Conservation (phyloP, 225 moss, liverwort and hornwort species). For the Physcomitrellopsis africana region DNA sequence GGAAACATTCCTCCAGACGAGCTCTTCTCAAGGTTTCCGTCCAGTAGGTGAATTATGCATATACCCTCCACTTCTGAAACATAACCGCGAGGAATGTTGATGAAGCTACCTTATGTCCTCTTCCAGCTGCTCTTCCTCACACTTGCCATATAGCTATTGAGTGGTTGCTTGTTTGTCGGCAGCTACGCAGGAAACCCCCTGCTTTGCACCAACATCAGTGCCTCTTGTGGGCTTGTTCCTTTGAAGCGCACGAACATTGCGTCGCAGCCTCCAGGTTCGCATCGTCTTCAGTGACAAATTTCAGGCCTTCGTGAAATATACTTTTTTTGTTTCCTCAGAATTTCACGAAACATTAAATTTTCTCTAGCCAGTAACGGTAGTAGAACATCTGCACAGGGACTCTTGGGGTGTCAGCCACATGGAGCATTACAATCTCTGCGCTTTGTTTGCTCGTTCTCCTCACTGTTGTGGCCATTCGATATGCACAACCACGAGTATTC, state of each 20-base stretch:
- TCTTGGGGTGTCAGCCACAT: conserved; percentile 74
- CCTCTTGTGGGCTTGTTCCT: conserved; percentile 58
- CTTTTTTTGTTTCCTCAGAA: background rate
- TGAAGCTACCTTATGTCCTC: background rate
- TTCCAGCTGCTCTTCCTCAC: background rate
- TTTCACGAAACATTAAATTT: background rate
- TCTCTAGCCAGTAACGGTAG: background rate
- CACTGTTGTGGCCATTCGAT: conserved; percentile 66
- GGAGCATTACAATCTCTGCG: conserved; percentile 90
- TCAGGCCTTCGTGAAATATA: background rate
- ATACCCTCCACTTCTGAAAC: background rate
- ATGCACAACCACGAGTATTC: conserved; percentile 62
- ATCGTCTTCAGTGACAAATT: background rate
- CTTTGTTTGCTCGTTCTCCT: conserved; percentile 75
- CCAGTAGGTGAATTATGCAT: conserved; percentile 58
- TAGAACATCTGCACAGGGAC: conserved; percentile 45
- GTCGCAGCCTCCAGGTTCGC: conserved; percentile 41
- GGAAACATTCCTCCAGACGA: conserved; percentile 68
- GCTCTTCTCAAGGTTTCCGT: conserved; percentile 72
- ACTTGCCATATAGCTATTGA: background rate
- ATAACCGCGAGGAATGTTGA: background rate
- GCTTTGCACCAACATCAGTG: conserved; percentile 55
- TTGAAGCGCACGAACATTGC: conserved; percentile 33
- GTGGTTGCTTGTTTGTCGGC: conserved; percentile 28
- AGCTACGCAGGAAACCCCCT: conserved; percentile 62